Conservation (phyloP, 1,139 yeast species). For the Blastobotrys apis region DNA sequence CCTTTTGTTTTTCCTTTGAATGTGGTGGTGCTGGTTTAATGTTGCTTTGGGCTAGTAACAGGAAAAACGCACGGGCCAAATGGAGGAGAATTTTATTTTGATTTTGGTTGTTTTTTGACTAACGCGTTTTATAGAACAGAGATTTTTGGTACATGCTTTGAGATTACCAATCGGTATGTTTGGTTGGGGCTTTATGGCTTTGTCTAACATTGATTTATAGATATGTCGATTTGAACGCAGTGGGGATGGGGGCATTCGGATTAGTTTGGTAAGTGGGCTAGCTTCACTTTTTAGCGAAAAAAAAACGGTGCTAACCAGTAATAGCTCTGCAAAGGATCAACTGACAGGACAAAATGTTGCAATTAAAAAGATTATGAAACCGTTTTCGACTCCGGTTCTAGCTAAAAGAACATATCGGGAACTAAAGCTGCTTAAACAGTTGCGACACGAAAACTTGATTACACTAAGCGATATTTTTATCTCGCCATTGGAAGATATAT, state of each 20-base stretch:
- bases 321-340: constrained; percentile 78
- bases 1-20: too few species aligned
- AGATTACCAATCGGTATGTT: constrained; percentile 59
- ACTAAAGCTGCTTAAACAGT: constrained; percentile 83
- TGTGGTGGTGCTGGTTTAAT: too few species aligned
- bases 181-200: background rate
- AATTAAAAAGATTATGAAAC: constrained; percentile 95
- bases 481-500: constrained; percentile 93
- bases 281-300: background rate
- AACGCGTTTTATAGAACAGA: constrained; percentile 39
- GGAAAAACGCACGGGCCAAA: too few species aligned
- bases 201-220: constrained; percentile 33
- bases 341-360: constrained; percentile 92
- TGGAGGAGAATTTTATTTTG: constrained; percentile 1
- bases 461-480: constrained; percentile 90
- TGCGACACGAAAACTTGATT: constrained; percentile 91
- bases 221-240: constrained; percentile 90
- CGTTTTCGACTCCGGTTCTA: constrained; percentile 88
- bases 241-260: constrained; percentile 99
- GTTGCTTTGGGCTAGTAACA: too few species aligned
- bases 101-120: too few species aligned
- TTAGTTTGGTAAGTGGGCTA: constrained; percentile 66
- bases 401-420: constrained; percentile 97
- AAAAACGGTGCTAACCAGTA: background rate
- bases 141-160: constrained; percentile 50